phyloP scores from a whole-genome alignment of 1,284 basidiomycete species.

The Mycocalia duriaeana region DNA sequence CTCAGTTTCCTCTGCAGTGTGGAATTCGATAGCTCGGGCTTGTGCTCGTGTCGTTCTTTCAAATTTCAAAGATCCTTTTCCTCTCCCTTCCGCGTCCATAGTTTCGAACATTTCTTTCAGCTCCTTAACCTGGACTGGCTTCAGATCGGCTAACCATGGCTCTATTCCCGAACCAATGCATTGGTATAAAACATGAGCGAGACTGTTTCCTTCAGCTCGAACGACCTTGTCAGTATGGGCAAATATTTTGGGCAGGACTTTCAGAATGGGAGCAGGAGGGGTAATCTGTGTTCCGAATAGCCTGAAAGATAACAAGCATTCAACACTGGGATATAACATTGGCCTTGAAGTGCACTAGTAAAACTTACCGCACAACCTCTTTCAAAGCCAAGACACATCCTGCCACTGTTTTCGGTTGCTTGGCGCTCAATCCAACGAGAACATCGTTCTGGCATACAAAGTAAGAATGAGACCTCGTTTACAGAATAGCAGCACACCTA shows the following conservation, averaged over 20 bases:
- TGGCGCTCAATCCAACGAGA: constrained; percentile 80
- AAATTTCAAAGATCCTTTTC: constrained; percentile 77
- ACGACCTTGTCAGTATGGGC: constrained; percentile 95
- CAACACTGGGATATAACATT: not conserved
- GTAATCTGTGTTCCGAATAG: constrained; percentile 79
- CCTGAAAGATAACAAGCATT: constrained; percentile 34
- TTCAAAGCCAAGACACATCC: constrained; percentile 78
- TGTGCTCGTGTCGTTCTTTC: constrained; percentile 77
- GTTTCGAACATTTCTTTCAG: constrained; percentile 86
- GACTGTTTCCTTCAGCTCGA: constrained; percentile 82
- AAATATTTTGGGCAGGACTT: constrained; percentile 89
- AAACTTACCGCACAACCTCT: constrained; percentile 58
- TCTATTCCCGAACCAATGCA: constrained; percentile 88
- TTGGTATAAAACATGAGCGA: constrained; percentile 80
- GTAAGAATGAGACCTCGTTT: constrained; percentile 24
- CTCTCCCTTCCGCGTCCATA: constrained; percentile 80
- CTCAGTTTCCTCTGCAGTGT: constrained; percentile 38
- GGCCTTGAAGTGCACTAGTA: too few species aligned
- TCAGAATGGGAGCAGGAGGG: constrained; percentile 78
- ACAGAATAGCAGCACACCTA: constrained; percentile 20
- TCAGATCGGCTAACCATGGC: constrained; percentile 86
- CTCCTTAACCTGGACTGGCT: constrained; percentile 98
- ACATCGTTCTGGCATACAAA: constrained; percentile 64
- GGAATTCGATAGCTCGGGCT: constrained; percentile 67
- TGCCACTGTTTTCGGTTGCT: constrained; percentile 93